phyloP scores from a whole-genome alignment of 805 yeast genomes.

The Pichia insulana region DNA sequence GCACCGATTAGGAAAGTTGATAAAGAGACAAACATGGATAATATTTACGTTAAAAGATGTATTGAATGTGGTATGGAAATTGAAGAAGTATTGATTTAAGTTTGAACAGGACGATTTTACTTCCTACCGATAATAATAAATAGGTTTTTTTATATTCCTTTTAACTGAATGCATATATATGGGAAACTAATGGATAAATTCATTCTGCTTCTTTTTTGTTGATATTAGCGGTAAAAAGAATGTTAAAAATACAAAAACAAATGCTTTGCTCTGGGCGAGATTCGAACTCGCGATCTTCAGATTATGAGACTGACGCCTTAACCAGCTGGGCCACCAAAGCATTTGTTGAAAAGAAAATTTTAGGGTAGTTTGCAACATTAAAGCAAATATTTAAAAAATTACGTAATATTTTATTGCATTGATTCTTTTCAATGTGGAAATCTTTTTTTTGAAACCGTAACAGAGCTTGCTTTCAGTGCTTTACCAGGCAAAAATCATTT shows the following conservation, averaged over 20 bases:
- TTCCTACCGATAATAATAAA: no score
- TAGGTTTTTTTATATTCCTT: no score
- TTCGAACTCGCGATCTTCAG: conserved; percentile 35
- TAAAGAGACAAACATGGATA: conserved; percentile 12
- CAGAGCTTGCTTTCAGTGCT: no score
- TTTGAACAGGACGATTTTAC: no score
- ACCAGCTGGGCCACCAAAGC: conserved; percentile 30
- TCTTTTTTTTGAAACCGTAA: no score
- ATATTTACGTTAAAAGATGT: conserved; percentile 53
- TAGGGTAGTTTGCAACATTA: background rate
- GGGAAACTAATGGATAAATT: background rate
- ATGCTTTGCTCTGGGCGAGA: conserved; percentile 30
- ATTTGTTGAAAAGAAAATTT: background rate
- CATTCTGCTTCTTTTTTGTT: background rate
- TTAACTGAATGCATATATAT: no score
- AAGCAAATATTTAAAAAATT: background rate
- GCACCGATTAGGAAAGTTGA: conserved; percentile 35
- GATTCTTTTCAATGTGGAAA: no score
- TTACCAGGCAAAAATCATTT: no score
- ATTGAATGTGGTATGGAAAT: conserved; percentile 75
- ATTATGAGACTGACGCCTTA: conserved; percentile 34
- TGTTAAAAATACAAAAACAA: background rate
- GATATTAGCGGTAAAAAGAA: background rate
- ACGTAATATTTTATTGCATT: no score
- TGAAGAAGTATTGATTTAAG: conserved; percentile 54